Evolutionary conservation across 164 flowering plant species (phyloP).

Genomic region (Kingdonia uniflora): DNA sequence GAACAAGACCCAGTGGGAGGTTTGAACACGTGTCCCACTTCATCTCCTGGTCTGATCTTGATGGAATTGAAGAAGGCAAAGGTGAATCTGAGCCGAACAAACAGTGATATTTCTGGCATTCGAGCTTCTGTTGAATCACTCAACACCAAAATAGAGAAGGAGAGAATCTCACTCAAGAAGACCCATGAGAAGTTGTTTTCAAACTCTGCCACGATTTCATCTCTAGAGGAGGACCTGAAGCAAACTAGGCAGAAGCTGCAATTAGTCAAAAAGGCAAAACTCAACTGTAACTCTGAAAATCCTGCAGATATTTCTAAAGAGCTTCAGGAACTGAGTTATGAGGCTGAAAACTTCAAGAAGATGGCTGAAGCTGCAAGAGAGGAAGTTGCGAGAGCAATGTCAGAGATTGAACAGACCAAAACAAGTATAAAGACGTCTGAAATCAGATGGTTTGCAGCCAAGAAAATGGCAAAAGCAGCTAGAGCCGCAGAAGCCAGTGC

Average conservation of each 20-base stretch:
- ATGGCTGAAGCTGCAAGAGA: constrained; percentile 58
- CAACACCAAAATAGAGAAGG: constrained; percentile 61
- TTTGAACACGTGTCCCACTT: constrained; percentile 21
- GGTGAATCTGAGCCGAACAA: constrained; percentile 63
- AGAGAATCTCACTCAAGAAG: constrained; percentile 55
- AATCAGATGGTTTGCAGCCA: constrained; percentile 68
- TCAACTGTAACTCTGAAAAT: constrained; percentile 20
- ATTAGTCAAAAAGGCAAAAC: constrained; percentile 29
- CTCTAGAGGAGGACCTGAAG: constrained; percentile 59
- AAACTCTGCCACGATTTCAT: constrained; percentile 51
- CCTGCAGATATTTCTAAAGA: constrained; percentile 38
- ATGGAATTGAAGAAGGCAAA: constrained; percentile 82
- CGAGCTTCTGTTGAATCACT: constrained; percentile 64
- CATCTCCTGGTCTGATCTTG: constrained; percentile 57
- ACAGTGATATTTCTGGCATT: constrained; percentile 57
- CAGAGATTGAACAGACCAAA: constrained; percentile 66
- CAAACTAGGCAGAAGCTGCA: constrained; percentile 42
- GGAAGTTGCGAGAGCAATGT: constrained; percentile 44
- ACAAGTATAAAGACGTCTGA: constrained; percentile 59
- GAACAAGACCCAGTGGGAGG: constrained; percentile 14
- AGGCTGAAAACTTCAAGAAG: constrained; percentile 61
- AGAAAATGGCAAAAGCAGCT: constrained; percentile 84
- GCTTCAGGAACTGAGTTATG: constrained; percentile 47
- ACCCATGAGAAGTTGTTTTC: constrained; percentile 57
- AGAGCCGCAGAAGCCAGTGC: constrained; percentile 75